These are phyloP conservation scores for Lycium ferocissimum DNA, from an alignment of 257 asterid genomes.

Conservation along the genomic window DNA sequence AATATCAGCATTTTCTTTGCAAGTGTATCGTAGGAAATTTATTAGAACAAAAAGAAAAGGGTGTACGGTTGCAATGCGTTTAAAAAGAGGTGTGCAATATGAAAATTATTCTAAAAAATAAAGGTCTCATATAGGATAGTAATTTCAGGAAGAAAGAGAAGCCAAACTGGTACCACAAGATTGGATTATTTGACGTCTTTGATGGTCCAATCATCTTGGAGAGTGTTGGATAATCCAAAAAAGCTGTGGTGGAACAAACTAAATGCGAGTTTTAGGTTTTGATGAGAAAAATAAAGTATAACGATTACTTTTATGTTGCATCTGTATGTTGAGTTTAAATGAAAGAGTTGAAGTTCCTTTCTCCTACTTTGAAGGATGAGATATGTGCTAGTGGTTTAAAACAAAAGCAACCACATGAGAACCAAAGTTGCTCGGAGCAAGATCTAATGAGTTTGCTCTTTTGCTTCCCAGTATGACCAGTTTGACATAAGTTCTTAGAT, in stretches of 20 bases:
- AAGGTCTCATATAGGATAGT: not conserved
- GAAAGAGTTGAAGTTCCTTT: not conserved
- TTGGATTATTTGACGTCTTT: not conserved
- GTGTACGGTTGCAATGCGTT: not conserved
- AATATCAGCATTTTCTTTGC: not conserved
- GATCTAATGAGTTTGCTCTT: not conserved
- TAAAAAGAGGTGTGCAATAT: not conserved
- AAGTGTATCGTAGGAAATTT: not conserved
- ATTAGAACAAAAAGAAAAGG: not conserved
- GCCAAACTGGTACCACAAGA: not conserved
- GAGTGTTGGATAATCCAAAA: not conserved
- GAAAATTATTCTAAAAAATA: not conserved
- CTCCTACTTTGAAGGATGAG: slow-evolving; percentile 18
- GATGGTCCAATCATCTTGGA: not conserved
- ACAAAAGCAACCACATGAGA: slow-evolving; percentile 10
- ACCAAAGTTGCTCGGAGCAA: not conserved
- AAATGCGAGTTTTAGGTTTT: not conserved
- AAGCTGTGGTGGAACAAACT: not conserved
- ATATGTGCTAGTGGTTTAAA: slow-evolving; percentile 13
- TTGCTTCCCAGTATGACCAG: slow-evolving; percentile 12
- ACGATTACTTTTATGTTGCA: not conserved
- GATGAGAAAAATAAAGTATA: not conserved
- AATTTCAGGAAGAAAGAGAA: not conserved
- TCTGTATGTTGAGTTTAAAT: slow-evolving; percentile 1
- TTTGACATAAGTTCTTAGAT: not conserved